Conservation (phyloP, 768 basidiomycete species). For the Lentinula edodes region DNA sequence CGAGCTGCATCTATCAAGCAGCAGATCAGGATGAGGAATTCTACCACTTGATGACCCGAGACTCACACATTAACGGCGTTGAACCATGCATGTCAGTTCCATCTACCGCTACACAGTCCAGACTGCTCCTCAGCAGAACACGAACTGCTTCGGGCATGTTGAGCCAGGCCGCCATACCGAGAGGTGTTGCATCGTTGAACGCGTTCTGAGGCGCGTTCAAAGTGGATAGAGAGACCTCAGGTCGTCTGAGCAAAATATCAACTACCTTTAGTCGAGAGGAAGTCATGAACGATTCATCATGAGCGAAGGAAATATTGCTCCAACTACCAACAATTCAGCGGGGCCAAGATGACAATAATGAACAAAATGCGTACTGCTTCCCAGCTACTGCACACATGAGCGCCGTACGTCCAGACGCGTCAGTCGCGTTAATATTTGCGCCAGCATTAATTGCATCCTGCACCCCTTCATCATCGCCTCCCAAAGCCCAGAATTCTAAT, state of each 20-base stretch:
- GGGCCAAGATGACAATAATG: constrained; percentile 1
- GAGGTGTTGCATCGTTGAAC: constrained; percentile 69
- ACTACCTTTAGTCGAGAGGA: constrained; percentile 52
- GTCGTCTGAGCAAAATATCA: constrained; percentile 46
- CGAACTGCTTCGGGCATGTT: constrained; percentile 57
- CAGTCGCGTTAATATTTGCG: constrained; percentile 49
- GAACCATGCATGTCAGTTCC: constrained; percentile 71
- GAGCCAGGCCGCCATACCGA: constrained; percentile 77
- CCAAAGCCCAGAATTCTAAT: background rate
- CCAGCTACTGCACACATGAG: constrained; percentile 70
- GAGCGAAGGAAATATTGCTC: constrained; percentile 62
- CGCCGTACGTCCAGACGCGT: constrained; percentile 54
- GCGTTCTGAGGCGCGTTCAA: constrained; percentile 69
- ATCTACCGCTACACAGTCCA: constrained; percentile 62
- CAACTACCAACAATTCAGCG: constrained; percentile 37
- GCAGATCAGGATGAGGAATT: constrained; percentile 3
- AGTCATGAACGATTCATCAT: constrained; percentile 59
- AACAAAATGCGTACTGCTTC: constrained; percentile 46
- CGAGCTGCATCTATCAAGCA: constrained; percentile 63
- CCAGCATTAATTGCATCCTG: background rate
- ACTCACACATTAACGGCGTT: constrained; percentile 82
- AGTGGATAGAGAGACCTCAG: constrained; percentile 58
- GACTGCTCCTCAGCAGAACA: constrained; percentile 57
- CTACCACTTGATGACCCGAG: constrained; percentile 4
- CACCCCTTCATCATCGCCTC: constrained; percentile 1